Percentiles rank a stretch among this genome's conserved stretches.
These are phyloP conservation scores for Aspergillus phoenicis DNA, from an alignment of 2,329 filamentous ascomycete species.

Conservation along the genomic window DNA sequence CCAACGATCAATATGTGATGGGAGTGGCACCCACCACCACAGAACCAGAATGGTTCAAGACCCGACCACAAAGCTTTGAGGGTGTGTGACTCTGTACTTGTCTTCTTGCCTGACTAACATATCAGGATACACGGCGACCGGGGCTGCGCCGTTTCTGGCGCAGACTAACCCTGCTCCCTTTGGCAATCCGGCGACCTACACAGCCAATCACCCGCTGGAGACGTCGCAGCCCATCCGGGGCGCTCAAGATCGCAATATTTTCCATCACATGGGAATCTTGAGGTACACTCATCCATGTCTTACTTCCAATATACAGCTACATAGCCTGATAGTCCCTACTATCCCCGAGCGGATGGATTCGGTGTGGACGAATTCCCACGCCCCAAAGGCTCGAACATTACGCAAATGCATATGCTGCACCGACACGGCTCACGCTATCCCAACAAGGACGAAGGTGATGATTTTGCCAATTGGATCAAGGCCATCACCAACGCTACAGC, in stretches of 20 bases:
- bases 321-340: conserved; percentile 60
- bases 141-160: conserved; percentile 68
- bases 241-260: conserved; percentile 64
- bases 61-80: neutral
- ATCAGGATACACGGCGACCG: conserved; percentile 54
- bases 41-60: conserved; percentile 1
- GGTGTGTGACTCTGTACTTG: neutral
- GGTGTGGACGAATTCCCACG: conserved; percentile 72
- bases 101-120: neutral
- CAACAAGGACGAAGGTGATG: conserved; percentile 59
- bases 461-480: conserved; percentile 58
- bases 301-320: neutral
- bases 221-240: conserved; percentile 69
- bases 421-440: conserved; percentile 76
- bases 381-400: conserved; percentile 66
- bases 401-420: conserved; percentile 72
- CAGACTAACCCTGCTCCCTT: conserved; percentile 70
- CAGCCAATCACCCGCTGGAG: conserved; percentile 70
- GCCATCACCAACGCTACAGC: conserved; percentile 58
- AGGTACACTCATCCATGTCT: conserved; percentile 30
- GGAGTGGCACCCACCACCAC: neutral
- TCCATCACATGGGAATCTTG: conserved; percentile 69
- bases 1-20: neutral
- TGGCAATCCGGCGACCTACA: conserved; percentile 58
- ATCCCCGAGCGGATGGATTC: conserved; percentile 64